These are phyloP conservation scores for Jaapia argillacea DNA, from an alignment of 768 basidiomycete genomes.

Conservation along the genomic window DNA sequence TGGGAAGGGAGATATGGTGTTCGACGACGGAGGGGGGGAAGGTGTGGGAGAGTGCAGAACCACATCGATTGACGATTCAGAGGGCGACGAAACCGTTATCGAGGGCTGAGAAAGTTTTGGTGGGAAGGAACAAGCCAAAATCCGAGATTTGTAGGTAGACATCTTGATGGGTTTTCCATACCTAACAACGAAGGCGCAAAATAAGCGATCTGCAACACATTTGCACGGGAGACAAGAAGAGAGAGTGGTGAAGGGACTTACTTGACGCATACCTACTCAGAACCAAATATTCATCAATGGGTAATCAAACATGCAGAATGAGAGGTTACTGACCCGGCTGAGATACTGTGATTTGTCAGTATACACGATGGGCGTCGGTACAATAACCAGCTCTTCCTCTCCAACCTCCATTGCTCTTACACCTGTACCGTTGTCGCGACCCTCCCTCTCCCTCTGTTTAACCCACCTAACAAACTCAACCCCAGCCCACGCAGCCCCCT, in stretches of 20 bases:
- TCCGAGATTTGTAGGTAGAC: no score
- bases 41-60: background rate
- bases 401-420: slow-evolving; percentile 17
- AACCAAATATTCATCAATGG: background rate
- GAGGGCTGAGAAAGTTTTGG: no score
- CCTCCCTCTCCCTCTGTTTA: slow-evolving; percentile 11
- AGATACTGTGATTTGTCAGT: slow-evolving; percentile 58
- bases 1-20: background rate
- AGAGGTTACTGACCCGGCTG: slow-evolving; percentile 26
- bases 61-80: no score
- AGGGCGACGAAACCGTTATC: no score
- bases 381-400: slow-evolving; percentile 36
- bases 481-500: slow-evolving; percentile 64
- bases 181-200: background rate
- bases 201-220: no score
- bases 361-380: slow-evolving; percentile 64
- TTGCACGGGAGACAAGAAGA: no score
- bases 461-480: slow-evolving; percentile 53
- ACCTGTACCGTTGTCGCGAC: no score
- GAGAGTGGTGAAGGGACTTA: background rate
- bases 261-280: background rate
- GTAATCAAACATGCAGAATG: background rate
- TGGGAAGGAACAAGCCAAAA: no score
- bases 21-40: background rate
- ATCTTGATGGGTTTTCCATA: background rate